A percentile compares a stretch with the other conserved stretches of the same genome.
phyloP scores from a whole-genome alignment of 2,329 filamentous ascomycete species.

The Aspergillus amoenus region DNA sequence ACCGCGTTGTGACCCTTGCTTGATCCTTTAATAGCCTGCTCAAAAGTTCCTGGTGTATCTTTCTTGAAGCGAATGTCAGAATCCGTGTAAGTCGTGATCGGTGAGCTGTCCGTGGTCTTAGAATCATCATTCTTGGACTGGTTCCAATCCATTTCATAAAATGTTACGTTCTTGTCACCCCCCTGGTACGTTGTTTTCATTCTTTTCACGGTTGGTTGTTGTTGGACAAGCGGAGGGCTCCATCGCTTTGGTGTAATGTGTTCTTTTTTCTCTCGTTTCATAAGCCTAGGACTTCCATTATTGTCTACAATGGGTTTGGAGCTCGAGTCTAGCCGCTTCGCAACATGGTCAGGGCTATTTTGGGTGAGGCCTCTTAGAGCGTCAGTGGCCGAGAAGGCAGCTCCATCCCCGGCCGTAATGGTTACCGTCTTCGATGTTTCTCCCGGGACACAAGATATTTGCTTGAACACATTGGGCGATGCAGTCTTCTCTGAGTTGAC shows the following conservation, averaged over 20 bases:
- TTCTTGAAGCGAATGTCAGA: not conserved
- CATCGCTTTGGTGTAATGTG: not conserved
- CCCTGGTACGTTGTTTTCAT: not conserved
- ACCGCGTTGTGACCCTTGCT: not conserved
- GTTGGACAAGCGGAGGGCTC: not conserved
- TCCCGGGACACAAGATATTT: not conserved
- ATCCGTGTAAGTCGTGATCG: not conserved
- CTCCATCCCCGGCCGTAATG: not conserved
- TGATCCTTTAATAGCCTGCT: not conserved
- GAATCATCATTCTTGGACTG: not conserved
- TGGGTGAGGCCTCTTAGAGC: not conserved
- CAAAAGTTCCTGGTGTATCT: not conserved
- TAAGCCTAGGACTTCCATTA: conserved; percentile 38
- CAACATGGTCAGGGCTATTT: not conserved
- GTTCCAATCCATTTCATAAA: not conserved
- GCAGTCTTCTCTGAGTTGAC: not conserved
- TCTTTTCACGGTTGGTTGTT: not conserved
- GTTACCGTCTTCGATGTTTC: not conserved
- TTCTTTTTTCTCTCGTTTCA: not conserved
- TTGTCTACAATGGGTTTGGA: conserved; percentile 32
- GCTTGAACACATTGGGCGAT: not conserved
- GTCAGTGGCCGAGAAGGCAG: not conserved
- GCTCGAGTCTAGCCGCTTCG: not conserved
- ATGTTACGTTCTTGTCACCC: not conserved
- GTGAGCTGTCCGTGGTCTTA: not conserved